phyloP scores from a whole-genome alignment of 805 yeast genomes.

The Metschnikowia henanensis region DNA sequence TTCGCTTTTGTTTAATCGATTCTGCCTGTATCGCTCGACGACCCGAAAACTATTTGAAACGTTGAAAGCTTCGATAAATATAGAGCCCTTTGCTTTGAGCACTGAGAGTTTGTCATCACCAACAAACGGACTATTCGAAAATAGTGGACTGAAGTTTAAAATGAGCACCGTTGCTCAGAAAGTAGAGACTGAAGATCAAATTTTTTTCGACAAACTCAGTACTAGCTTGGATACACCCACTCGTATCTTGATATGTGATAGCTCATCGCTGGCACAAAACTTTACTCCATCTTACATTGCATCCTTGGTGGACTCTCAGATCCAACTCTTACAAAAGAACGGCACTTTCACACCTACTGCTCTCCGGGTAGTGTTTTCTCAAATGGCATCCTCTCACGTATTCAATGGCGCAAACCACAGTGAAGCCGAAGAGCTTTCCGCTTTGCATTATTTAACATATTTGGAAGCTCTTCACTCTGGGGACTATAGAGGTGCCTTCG shows the following conservation, averaged over 20 bases:
- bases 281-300: conserved; percentile 19
- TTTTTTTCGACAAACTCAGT: neutral
- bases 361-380: conserved; percentile 2
- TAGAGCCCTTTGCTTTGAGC: too few relatives aligned
- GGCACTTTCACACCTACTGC: conserved; percentile 10
- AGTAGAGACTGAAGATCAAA: neutral
- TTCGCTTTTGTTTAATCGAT: conserved; percentile 34
- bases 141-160: too few relatives aligned
- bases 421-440: conserved; percentile 18
- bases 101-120: too few relatives aligned
- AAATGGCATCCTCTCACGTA: conserved; percentile 1
- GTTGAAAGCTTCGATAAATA: too few relatives aligned
- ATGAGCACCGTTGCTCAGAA: too few relatives aligned
- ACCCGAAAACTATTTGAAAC: conserved; percentile 19
- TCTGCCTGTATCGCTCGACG: conserved; percentile 34
- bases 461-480: conserved; percentile 56
- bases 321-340: conserved; percentile 44
- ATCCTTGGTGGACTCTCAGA: conserved; percentile 51
- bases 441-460: conserved; percentile 56
- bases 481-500: conserved; percentile 60
- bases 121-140: too few relatives aligned
- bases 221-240: neutral
- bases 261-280: conserved; percentile 8
- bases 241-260: neutral
- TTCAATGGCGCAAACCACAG: neutral